These are phyloP conservation scores for Rhodotorula sp. DNA, from an alignment of 1,284 basidiomycete genomes.

Conservation along the genomic window DNA sequence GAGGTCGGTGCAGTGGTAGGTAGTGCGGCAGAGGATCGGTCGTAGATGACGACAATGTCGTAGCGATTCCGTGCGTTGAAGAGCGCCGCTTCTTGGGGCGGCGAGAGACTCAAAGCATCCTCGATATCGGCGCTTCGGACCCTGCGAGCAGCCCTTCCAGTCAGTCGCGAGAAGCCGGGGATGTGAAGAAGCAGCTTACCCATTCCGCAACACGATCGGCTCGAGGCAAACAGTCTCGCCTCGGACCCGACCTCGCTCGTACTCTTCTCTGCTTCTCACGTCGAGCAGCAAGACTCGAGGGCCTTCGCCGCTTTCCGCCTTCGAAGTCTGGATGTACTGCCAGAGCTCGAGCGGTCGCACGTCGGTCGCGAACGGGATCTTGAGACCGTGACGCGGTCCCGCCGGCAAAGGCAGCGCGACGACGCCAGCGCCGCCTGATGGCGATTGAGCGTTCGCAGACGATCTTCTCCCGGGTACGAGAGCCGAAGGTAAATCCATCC, in stretches of 20 bases:
- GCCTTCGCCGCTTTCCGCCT: constrained; percentile 52
- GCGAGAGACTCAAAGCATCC: constrained; percentile 68
- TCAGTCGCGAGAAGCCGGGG: constrained; percentile 5
- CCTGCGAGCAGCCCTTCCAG: constrained; percentile 51
- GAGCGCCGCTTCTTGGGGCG: constrained; percentile 65
- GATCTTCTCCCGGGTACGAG: constrained; percentile 14
- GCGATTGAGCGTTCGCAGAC: background rate
- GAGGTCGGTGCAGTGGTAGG: constrained; percentile 31
- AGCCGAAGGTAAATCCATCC: background rate
- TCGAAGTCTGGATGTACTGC: constrained; percentile 59
- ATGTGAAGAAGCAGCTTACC: constrained; percentile 53
- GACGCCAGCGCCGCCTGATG: background rate
- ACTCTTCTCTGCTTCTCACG: constrained; percentile 72
- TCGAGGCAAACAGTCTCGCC: constrained; percentile 77
- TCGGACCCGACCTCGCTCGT: constrained; percentile 69
- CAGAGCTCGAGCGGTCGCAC: constrained; percentile 63
- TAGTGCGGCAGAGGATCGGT: constrained; percentile 65
- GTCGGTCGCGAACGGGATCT: constrained; percentile 59
- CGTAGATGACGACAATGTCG: constrained; percentile 87
- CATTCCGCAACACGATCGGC: constrained; percentile 69
- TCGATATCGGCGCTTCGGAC: constrained; percentile 69
- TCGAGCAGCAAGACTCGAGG: constrained; percentile 68
- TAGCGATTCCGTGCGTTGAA: constrained; percentile 81
- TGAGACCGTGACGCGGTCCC: constrained; percentile 45
- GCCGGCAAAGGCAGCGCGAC: constrained; percentile 14